A percentile compares a stretch with the other conserved stretches of the same genome.
These are phyloP conservation scores for Colletotrichum sp. DNA, from an alignment of 2,329 filamentous ascomycete genomes.

Conservation along the genomic window DNA sequence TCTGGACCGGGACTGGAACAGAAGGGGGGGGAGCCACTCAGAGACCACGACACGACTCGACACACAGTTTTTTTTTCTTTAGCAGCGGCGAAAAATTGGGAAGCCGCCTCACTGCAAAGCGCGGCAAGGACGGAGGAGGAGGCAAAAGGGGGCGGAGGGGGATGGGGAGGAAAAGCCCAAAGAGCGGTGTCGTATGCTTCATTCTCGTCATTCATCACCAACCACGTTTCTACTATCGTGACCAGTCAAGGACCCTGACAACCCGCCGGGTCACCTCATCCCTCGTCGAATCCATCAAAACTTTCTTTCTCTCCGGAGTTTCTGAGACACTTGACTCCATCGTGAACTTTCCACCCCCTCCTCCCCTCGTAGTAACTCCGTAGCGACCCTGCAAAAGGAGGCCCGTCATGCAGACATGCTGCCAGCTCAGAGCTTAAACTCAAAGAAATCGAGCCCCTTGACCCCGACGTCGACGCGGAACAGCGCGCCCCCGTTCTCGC, in stretches of 20 bases:
- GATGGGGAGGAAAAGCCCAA: neutral
- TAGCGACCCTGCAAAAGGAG: neutral
- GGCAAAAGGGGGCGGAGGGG: neutral
- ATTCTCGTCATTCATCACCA: neutral
- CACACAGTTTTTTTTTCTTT: neutral
- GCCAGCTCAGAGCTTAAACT: slow-evolving; percentile 58
- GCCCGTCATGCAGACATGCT: neutral
- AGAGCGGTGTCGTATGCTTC: slow-evolving; percentile 7
- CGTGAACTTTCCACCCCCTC: neutral
- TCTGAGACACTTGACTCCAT: neutral
- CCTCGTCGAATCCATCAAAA: neutral
- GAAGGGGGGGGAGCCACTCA: neutral
- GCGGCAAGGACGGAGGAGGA: neutral
- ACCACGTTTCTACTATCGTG: neutral
- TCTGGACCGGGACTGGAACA: neutral
- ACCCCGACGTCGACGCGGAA: slow-evolving; percentile 82
- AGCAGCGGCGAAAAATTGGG: neutral
- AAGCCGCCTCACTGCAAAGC: neutral
- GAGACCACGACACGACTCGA: neutral
- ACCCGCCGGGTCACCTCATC: neutral
- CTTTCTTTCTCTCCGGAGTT: neutral
- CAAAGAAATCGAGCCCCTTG: slow-evolving; percentile 65
- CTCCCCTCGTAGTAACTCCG: neutral
- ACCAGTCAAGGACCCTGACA: neutral
- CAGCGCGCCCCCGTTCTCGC: slow-evolving; percentile 69